Evolutionary conservation across 768 basidiomycete genomes (phyloP), one percentile per base, ranked within the genome.

Genomic region (Lyophyllum atratum): DNA sequence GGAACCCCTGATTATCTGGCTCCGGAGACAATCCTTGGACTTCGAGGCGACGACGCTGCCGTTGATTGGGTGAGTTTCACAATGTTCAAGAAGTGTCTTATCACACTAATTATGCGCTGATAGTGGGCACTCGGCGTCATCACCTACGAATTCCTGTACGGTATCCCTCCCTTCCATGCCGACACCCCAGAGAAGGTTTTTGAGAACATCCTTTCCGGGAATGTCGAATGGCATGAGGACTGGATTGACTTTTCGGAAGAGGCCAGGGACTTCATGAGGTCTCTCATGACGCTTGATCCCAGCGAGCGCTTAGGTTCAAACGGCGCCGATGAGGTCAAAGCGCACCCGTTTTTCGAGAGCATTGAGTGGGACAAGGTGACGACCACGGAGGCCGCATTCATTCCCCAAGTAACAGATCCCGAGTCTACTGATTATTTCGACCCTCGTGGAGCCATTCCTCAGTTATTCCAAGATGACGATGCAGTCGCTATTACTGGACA

Each of bases 361-460:
- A 90, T 98, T 60, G 91, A 98, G 59, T 99, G 97, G 97, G 86
- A 92, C 55, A 89, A 90, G 56, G 86, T 99, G 52, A 92, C 92
- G 8, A 85, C 85, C 8, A 85, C 86, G 5, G 91, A 96, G 73
- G 94, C 95, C 10, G 92, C 89, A 29, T 99, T 99, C 76, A 93
- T 98, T 50, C 97, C 97, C 46, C 90, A 95, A 67, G 86, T 97
- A 31, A 85, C 90, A 14, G 95, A 98, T 72, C 95, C 95, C 4
- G 95, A 98, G 74, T 96, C 94, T 21, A 99, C 97, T n/a, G 97
- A 99, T 71, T 99, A 99, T 75, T 99, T 99, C 66, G 97, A 99
- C 74, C 85, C 95, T 59, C 87, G 97, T 43, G 97, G 97, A 3
- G 96, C 96, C 15, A 85, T 92, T 43, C 85, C 89, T 28, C 92